These are phyloP conservation scores for Collybia mongolica DNA, from an alignment of 768 basidiomycete species.

Conservation along the genomic window DNA sequence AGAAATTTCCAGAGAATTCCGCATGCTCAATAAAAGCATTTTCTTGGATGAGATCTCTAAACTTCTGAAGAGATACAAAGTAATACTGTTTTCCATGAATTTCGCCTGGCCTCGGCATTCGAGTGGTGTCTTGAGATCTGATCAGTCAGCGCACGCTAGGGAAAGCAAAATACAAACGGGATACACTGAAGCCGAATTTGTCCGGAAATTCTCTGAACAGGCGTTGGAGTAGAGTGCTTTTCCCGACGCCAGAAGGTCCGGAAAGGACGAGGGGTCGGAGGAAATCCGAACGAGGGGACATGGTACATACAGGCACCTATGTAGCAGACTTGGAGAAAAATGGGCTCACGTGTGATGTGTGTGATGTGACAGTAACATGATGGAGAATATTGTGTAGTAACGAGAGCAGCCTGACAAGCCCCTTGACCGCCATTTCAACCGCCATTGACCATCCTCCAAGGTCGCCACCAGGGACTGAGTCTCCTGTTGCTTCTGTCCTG, in stretches of 20 bases:
- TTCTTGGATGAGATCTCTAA: conserved; percentile 64
- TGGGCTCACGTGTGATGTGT: not conserved
- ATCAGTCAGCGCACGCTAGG: conserved; percentile 10
- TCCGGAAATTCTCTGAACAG: conserved; percentile 82
- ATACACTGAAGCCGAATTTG: conserved; percentile 91
- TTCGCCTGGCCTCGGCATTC: conserved; percentile 81
- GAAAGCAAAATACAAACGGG: conserved; percentile 50
- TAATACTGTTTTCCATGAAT: conserved; percentile 82
- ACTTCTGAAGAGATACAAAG: conserved; percentile 73
- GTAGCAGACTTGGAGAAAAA: too few relatives aligned
- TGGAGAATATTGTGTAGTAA: not conserved
- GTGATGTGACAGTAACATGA: not conserved
- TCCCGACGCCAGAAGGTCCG: conserved; percentile 92
- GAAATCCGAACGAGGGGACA: conserved; percentile 34
- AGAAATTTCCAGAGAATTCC: conserved; percentile 88
- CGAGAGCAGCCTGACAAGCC: not conserved
- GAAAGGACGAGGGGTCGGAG: conserved; percentile 83
- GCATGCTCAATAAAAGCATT: conserved; percentile 93
- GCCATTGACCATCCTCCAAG: not conserved
- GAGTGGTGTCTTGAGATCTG: conserved; percentile 75
- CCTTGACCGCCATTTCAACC: not conserved
- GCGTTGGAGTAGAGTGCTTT: conserved; percentile 82
- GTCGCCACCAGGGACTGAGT: not conserved
- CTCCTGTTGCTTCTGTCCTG: conserved; percentile 8
- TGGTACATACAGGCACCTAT: too few relatives aligned